Percentiles rank a stretch among this genome's conserved stretches.
phyloP scores from a whole-genome alignment of 176 grass and related monocot species.

The Bonia amplexicaulis region DNA sequence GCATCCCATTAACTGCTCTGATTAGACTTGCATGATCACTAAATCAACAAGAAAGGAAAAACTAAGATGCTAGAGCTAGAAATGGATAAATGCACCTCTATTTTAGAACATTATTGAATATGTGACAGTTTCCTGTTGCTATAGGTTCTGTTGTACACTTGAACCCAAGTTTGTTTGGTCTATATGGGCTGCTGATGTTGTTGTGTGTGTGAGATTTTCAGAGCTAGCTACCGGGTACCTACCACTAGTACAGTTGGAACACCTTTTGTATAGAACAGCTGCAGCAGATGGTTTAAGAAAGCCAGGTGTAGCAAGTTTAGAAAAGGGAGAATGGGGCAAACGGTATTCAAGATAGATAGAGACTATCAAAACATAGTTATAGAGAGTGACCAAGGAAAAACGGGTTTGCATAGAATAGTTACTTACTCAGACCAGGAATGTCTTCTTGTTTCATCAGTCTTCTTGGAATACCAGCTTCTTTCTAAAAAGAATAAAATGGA shows the following conservation, averaged over 20 bases:
- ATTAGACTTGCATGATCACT: slow-evolving; percentile 10
- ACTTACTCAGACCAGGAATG: slow-evolving; percentile 95
- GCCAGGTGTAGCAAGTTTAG: slow-evolving; percentile 7
- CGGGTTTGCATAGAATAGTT: slow-evolving; percentile 1
- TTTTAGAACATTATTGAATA: neutral
- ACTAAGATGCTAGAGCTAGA: neutral
- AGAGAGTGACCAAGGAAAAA: neutral
- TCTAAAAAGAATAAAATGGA: slow-evolving; percentile 55
- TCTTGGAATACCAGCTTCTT: slow-evolving; percentile 89
- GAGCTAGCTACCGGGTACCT: neutral
- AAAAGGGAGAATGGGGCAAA: neutral
- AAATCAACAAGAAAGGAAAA: slow-evolving; percentile 3
- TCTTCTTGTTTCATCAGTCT: slow-evolving; percentile 86
- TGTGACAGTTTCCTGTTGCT: neutral
- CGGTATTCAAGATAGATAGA: neutral
- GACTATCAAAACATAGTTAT: neutral
- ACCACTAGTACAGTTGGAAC: neutral
- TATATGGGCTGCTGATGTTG: neutral
- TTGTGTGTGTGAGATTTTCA: neutral
- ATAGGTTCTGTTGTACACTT: neutral
- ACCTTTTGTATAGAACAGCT: neutral
- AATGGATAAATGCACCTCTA: neutral
- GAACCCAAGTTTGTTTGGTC: neutral
- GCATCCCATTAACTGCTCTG: slow-evolving; percentile 27
- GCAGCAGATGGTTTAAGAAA: neutral